A percentile compares a stretch with the other conserved stretches of the same genome.
phyloP scores from a whole-genome alignment of 2,329 filamentous ascomycete genomes.

The Chaetomium globosum region DNA sequence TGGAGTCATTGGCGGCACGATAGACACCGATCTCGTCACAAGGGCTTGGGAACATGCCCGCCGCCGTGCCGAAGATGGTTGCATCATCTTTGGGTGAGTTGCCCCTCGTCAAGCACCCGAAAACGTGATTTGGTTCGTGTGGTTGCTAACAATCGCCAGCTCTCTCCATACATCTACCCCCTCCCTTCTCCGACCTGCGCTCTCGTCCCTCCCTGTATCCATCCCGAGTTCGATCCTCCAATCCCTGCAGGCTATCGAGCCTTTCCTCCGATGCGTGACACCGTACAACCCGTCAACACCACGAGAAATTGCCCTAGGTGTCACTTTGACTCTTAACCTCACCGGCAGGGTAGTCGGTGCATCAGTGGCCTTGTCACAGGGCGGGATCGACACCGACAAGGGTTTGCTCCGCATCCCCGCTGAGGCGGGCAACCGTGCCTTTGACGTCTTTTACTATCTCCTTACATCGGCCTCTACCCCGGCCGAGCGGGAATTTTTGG shows the following conservation, averaged over 20 bases:
- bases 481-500: slow-evolving; percentile 84
- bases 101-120: not conserved
- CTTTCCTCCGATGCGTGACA: slow-evolving; percentile 85
- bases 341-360: slow-evolving; percentile 76
- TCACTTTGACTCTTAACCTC: slow-evolving; percentile 79
- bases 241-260: slow-evolving; percentile 77
- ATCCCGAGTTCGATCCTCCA: slow-evolving; percentile 76
- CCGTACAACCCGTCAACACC: slow-evolving; percentile 85
- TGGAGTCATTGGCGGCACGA: slow-evolving; percentile 71
- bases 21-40: slow-evolving; percentile 76
- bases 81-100: slow-evolving; percentile 81
- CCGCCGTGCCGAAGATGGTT: slow-evolving; percentile 91
- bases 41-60: slow-evolving; percentile 96
- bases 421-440: slow-evolving; percentile 82
- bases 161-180: slow-evolving; percentile 88
- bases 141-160: slow-evolving; percentile 50
- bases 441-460: slow-evolving; percentile 97
- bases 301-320: slow-evolving; percentile 77
- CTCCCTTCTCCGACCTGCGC: slow-evolving; percentile 78
- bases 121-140: not conserved
- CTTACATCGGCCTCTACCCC: slow-evolving; percentile 87
- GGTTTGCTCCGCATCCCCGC: slow-evolving; percentile 80
- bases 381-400: slow-evolving; percentile 80
- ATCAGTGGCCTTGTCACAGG: slow-evolving; percentile 76
- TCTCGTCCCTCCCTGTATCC: slow-evolving; percentile 76